phyloP scores from a whole-genome alignment of 805 yeast genomes.

The Metschnikowia proteae region DNA sequence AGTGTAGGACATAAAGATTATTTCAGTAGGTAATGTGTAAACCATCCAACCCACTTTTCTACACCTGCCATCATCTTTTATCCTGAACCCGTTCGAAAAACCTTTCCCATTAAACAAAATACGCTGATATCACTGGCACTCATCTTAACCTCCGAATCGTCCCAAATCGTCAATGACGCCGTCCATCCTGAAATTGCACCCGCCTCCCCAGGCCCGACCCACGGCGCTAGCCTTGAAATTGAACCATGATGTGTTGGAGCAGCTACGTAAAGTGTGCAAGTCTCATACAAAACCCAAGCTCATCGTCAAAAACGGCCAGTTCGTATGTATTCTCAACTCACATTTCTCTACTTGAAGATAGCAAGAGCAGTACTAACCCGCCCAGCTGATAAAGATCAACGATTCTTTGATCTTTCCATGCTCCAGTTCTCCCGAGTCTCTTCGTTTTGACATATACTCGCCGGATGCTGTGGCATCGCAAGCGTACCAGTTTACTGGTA shows the following conservation, averaged over 20 bases:
- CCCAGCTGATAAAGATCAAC: slow-evolving; percentile 28
- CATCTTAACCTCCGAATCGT: not conserved
- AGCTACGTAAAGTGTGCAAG: slow-evolving; percentile 20
- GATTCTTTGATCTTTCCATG: slow-evolving; percentile 32
- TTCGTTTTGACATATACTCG: slow-evolving; percentile 34
- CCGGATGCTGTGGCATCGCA: slow-evolving; percentile 8
- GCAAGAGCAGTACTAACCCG: slow-evolving; percentile 18
- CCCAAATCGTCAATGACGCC: slow-evolving; percentile 9
- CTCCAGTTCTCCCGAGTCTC: slow-evolving; percentile 29
- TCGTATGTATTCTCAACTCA: slow-evolving; percentile 22
- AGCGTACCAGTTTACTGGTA: slow-evolving; percentile 25
- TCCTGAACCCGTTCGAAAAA: not conserved
- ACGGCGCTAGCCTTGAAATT: slow-evolving; percentile 28
- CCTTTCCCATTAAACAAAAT: not conserved
- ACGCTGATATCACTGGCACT: not conserved
- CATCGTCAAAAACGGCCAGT: slow-evolving; percentile 35
- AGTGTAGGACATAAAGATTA: slow-evolving; percentile 5
- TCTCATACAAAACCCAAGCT: slow-evolving; percentile 25
- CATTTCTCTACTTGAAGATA: not conserved
- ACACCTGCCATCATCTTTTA: slow-evolving; percentile 1
- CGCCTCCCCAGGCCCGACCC: slow-evolving; percentile 18
- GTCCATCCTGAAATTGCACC: slow-evolving; percentile 14
- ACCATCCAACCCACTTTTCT: not conserved
- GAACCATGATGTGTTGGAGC: slow-evolving; percentile 26
- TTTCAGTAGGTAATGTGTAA: slow-evolving; percentile 1